Evolutionary conservation across 73 alveolate species (phyloP), one percentile per base, ranked within the genome.

Genomic region (Paramecium biaurelia): DNA sequence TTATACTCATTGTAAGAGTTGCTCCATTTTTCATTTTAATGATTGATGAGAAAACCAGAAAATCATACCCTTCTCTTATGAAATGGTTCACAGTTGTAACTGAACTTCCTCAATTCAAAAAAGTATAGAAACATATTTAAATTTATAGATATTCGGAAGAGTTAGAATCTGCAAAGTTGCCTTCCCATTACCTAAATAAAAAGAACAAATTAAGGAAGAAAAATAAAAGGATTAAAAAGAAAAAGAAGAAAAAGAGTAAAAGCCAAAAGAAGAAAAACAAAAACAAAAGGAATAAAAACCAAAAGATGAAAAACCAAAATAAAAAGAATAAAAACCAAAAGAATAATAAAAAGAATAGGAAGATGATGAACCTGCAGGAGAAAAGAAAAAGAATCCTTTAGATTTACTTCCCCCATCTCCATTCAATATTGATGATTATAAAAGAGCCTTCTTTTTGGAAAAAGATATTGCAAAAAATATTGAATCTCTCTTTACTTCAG

Each of bases 381-480:
- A 92, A 70, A 79, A 89, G 94, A 89, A 85, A n/a, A 72, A 85
- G 45, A 92, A 95, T 86, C 98, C 98, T 24, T 84, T 95, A 24
- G 99, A 95, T 70, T 92, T 58, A 30, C 93, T 97, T 68, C 98
- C 99, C 21, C 98, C 98, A 57, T 70, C 97, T 74, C 68, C 85
- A 47, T 93, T 96, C 89, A 92, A 74, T 85, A 93, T 97, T 76
- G 96, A 92, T 70, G 96, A 85, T 74, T 95, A 95, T 94, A 94
- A 93, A 94, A 95, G 95, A 93, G 45, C 59, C 85, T 94, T 92
- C 90, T 92, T 95, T 59, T 93, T 92, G 74, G 90, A 82, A 90
- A 93, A 88, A 28, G 93, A 97, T 92, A 96, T 93, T 93, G 68
- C 76, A 56, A 95, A 86, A 38, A 95, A 92, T 2, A 49, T 97